Base-by-base conservation (phyloP, 805 yeast species). In the Wickerhamiella shivajii region DNA sequence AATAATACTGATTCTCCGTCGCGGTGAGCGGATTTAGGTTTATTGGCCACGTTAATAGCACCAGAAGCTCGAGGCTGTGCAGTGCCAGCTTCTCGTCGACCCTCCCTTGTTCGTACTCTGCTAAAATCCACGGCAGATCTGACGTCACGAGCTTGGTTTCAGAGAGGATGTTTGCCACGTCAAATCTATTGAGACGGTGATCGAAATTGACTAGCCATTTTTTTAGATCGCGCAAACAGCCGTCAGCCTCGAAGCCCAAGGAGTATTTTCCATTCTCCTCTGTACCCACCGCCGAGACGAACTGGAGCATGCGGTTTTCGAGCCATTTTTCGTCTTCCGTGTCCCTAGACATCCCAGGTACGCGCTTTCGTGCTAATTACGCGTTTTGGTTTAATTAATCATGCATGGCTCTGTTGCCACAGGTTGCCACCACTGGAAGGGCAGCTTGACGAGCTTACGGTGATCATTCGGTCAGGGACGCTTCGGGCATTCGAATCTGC, bases 171-270 rank as follows among this genome's bases (percentile, higher is more conserved):
- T 79, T 64, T 0, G 94, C 93, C 4, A 87, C 95, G 39, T 77
- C 83, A 64, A 73, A 75, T 11, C 74, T 62, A 34, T 69, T 64
- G 33, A 70, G 65, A 27, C 65, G 65, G 37, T 80, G 90, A 53
- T 87, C 97, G 29, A 80, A 85, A 1, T 77, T 63, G 43, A 71
- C 73, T 34, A 90, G 67, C 95, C 97, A 87, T 44, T 78, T 65
- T 51, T 81, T 83, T 40, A 90, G 55, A 55, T 90, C 98, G 44
- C 78, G 76, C 20, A 90, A 56, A 55, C 96, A 83, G 1, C 84
- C 84, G 19, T 67, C 44, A 19, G 93, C 92, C 48, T 87, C 96
- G 39, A 77, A 83, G 8, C 97, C 97, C 3, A 85, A 64, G 39
- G 69, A 71, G 48, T 90, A 90, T 0, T 72, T 71, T 0, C 66